Evolutionary conservation across 2,329 filamentous ascomycete species (phyloP).

Genomic region (Didymella sp.): DNA sequence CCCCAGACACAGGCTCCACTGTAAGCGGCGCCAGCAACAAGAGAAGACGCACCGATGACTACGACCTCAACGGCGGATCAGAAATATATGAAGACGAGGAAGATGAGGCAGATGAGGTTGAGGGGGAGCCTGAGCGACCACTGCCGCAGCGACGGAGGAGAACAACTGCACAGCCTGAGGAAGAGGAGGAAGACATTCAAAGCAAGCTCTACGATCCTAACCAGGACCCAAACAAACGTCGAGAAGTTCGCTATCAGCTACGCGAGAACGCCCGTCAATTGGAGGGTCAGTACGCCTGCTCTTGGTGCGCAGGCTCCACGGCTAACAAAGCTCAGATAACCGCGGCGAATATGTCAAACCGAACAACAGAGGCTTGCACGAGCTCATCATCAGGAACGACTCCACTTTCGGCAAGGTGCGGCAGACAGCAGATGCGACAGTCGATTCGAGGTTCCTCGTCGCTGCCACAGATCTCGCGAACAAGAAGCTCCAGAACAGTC

Average conservation of each 20-base stretch:
- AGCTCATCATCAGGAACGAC: constrained; percentile 72
- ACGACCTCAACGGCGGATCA: constrained; percentile 22
- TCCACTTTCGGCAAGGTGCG: constrained; percentile 71
- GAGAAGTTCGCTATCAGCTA: constrained; percentile 72
- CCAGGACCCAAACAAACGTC: constrained; percentile 76
- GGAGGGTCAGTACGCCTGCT: constrained; percentile 56
- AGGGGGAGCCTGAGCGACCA: constrained; percentile 15
- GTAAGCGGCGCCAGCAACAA: constrained; percentile 48
- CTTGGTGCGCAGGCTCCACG: neutral
- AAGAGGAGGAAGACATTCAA: constrained; percentile 40
- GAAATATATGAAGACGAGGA: constrained; percentile 33
- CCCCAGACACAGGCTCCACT: constrained; percentile 48
- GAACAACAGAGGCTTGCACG: constrained; percentile 68
- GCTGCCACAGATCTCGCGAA: constrained; percentile 80
- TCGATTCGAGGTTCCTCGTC: constrained; percentile 87
- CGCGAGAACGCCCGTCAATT: constrained; percentile 70
- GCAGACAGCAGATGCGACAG: constrained; percentile 88
- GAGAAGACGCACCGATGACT: constrained; percentile 54
- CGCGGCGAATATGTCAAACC: constrained; percentile 73
- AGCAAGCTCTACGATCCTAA: constrained; percentile 76
- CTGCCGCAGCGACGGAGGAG: neutral
- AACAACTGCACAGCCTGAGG: constrained; percentile 16
- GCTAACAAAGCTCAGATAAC: constrained; percentile 61
- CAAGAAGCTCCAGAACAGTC: constrained; percentile 76
- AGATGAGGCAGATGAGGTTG: constrained; percentile 19